A percentile compares a stretch with the other conserved stretches of the same genome.
phyloP scores from a whole-genome alignment of 371 early-diverging fungal species.

The Funneliformis caledonium region DNA sequence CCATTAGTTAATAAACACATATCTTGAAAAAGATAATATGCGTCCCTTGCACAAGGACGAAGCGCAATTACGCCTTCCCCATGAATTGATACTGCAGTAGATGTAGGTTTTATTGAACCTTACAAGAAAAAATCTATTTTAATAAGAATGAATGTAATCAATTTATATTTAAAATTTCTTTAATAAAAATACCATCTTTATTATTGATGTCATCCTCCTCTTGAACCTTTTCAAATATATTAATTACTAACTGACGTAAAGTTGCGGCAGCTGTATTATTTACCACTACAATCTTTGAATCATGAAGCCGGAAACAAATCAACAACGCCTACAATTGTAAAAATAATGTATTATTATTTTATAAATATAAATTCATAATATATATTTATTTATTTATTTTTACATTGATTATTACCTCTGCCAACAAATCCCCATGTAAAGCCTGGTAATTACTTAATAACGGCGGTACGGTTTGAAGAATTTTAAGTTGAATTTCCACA shows the following conservation, averaged over 20 bases:
- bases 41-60: conserved; percentile 78
- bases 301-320: conserved; percentile 89
- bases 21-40: conserved; percentile 86
- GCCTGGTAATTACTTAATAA: conserved; percentile 82
- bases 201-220: conserved; percentile 61
- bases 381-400: not conserved
- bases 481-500: conserved; percentile 90
- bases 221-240: conserved; percentile 91
- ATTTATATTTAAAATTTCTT: not conserved
- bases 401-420: conserved; percentile 63
- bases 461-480: conserved; percentile 90
- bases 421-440: conserved; percentile 81
- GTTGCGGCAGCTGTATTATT: conserved; percentile 96
- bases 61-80: conserved; percentile 34
- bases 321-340: conserved; percentile 65
- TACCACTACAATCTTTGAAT: conserved; percentile 84
- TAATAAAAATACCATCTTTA: conserved; percentile 50
- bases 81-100: conserved; percentile 26
- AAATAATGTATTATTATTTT: not conserved
- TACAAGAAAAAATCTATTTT: not conserved
- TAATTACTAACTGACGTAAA: conserved; percentile 88
- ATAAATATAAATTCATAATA: not conserved
- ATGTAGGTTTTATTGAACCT: conserved; percentile 35
- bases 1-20: conserved; percentile 73
- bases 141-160: not conserved